Conservation (phyloP, 2,329 filamentous ascomycete species). For the Penicillium sp. region DNA sequence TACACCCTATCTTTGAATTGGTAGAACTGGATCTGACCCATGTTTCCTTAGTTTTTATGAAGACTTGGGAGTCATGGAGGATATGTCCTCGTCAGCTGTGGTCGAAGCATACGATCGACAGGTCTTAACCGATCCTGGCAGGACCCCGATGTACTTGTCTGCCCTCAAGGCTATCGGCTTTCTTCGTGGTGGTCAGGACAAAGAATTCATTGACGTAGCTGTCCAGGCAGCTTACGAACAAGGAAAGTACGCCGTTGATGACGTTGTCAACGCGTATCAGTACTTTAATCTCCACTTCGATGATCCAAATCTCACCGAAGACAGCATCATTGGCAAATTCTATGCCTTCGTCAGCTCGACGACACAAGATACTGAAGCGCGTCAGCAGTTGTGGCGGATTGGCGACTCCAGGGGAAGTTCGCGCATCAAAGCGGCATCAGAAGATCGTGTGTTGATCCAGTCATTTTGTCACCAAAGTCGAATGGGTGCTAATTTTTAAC, state of each 20-base stretch:
- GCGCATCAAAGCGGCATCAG: slow-evolving; percentile 56
- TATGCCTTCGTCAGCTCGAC: slow-evolving; percentile 57
- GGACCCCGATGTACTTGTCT: slow-evolving; percentile 61
- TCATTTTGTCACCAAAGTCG: background rate
- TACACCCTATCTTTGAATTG: background rate
- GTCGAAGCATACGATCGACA: slow-evolving; percentile 63
- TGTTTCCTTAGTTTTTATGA: slow-evolving; percentile 50
- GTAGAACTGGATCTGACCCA: background rate
- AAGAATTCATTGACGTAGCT: slow-evolving; percentile 56
- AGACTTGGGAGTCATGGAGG: slow-evolving; percentile 59
- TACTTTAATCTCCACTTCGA: slow-evolving; percentile 55
- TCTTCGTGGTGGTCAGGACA: slow-evolving; percentile 47
- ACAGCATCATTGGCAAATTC: slow-evolving; percentile 61
- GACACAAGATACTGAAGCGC: slow-evolving; percentile 54
- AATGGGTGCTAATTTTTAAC: slow-evolving; percentile 2
- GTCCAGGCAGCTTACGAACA: slow-evolving; percentile 57
- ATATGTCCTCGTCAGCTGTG: slow-evolving; percentile 62
- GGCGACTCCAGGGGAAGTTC: slow-evolving; percentile 57
- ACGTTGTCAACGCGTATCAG: slow-evolving; percentile 57
- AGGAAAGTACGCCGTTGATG: slow-evolving; percentile 56
- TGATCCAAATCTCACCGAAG: slow-evolving; percentile 50
- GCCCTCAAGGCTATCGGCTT: slow-evolving; percentile 60
- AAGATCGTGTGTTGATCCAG: slow-evolving; percentile 45
- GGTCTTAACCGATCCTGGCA: slow-evolving; percentile 51
- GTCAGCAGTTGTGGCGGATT: slow-evolving; percentile 58